Evolutionary conservation across 176 grass and related monocot species (phyloP).

Genomic region (Zea mays): Zm-B73-REFERENCE-NAM-5.0 NC_050099.1:249551501-249552000

Average conservation of each 20-base stretch:
- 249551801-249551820: constrained; percentile 64
- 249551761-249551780: constrained; percentile 78
- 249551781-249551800: constrained; percentile 77
- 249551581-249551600: constrained; percentile 98
- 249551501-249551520: not conserved
- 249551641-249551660: constrained; percentile 90
- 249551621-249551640: constrained; percentile 99
- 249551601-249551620: constrained; percentile 87
- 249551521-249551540: constrained; percentile 18
- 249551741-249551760: not conserved
- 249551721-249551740: constrained; percentile 20
- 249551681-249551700: not conserved
- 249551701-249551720: constrained; percentile 22
- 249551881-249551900: constrained; percentile 88
- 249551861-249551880: constrained; percentile 89
- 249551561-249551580: constrained; percentile 87
- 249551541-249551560: constrained; percentile 51
- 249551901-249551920: constrained; percentile 73
- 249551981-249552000: constrained; percentile 15
- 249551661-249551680: constrained; percentile 63
- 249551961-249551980: constrained; percentile 5
- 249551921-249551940: constrained; percentile 95
- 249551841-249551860: constrained; percentile 54
- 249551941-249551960: constrained; percentile 65
- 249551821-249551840: constrained; percentile 62